phyloP scores from a whole-genome alignment of 2,329 filamentous ascomycete genomes.

The Trichoderma citrinoviride region DNA sequence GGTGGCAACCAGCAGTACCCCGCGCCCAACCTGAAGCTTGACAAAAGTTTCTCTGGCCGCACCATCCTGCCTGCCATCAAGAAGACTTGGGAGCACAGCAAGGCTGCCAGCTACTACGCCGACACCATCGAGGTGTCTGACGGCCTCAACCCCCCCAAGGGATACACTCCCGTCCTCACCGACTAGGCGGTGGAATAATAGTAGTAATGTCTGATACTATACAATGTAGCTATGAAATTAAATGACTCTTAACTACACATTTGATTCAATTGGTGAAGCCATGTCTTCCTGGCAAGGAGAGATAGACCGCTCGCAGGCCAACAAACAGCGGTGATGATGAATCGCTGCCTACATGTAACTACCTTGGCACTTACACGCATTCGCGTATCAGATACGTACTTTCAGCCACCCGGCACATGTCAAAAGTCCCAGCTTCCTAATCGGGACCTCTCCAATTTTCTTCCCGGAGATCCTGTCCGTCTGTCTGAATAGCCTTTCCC shows the following conservation, averaged over 20 bases:
- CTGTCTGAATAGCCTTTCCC: background rate
- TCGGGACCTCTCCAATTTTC: constrained; percentile 5
- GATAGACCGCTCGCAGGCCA: background rate
- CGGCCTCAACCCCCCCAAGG: constrained; percentile 43
- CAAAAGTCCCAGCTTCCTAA: constrained; percentile 20
- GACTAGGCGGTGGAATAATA: constrained; percentile 15
- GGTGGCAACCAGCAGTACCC: constrained; percentile 38
- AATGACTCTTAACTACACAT: background rate
- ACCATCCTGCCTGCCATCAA: constrained; percentile 40
- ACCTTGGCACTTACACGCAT: background rate
- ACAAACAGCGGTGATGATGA: background rate
- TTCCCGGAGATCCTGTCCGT: no score
- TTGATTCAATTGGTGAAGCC: no score
- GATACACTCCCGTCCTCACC: constrained; percentile 33
- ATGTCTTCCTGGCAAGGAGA: background rate
- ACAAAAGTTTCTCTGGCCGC: constrained; percentile 34
- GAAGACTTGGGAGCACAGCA: constrained; percentile 38
- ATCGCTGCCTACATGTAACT: background rate
- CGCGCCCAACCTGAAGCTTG: constrained; percentile 40
- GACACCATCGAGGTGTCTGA: constrained; percentile 41
- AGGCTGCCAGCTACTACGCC: constrained; percentile 43
- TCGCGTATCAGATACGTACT: no score
- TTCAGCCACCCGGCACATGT: constrained; percentile 2
- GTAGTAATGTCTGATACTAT: background rate
- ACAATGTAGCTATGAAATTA: background rate